Evolutionary conservation across 176 grass and related monocot species (phyloP).

Genomic region (Bothriochloa decipiens): DNA sequence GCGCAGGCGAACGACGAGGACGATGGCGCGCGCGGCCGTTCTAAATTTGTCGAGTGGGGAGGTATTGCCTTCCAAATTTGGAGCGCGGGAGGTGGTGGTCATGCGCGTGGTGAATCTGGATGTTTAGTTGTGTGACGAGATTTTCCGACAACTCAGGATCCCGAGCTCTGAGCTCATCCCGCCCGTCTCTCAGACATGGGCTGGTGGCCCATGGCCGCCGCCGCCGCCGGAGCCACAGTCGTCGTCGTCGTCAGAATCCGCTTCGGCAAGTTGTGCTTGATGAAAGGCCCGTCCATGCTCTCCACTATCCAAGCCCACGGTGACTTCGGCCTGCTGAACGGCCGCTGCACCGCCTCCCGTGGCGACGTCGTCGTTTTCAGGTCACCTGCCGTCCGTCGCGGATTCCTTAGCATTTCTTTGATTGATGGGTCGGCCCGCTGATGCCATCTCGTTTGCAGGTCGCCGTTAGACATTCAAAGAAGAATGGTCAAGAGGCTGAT

Average conservation of each 20-base stretch:
- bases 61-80: no score
- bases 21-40: no score
- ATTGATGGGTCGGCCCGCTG: not conserved
- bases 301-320: not conserved
- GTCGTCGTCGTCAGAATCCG: not conserved
- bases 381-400: slow-evolving; percentile 19
- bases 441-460: not conserved
- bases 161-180: no score
- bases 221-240: not conserved
- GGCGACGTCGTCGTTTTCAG: slow-evolving; percentile 61
- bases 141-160: no score
- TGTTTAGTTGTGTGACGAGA: no score
- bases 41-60: no score
- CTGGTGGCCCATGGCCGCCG: not conserved
- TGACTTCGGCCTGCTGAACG: slow-evolving; percentile 31
- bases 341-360: slow-evolving; percentile 44
- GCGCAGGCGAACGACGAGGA: no score
- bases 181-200: no score
- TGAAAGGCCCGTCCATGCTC: not conserved
- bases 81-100: no score
- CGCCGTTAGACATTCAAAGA: slow-evolving; percentile 31
- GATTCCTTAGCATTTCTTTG: not conserved
- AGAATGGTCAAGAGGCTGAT: slow-evolving; percentile 52
- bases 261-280: not conserved
- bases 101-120: no score